Evolutionary conservation across 2,329 filamentous ascomycete species (phyloP).

Genomic region (Onygena corvina): DNA sequence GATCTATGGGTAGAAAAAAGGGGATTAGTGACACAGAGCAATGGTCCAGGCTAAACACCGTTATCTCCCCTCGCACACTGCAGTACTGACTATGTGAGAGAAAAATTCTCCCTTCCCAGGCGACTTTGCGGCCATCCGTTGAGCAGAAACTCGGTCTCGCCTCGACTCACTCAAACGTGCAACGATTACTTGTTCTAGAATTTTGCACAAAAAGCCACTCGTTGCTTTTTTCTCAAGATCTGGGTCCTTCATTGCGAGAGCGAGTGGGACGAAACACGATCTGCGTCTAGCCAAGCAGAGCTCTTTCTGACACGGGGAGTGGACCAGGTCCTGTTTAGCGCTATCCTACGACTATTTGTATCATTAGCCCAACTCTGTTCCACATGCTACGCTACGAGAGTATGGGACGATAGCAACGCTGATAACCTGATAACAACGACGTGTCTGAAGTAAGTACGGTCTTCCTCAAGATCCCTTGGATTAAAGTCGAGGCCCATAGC

Average conservation of each 20-base stretch:
- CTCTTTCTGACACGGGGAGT: constrained; percentile 3
- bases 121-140: neutral
- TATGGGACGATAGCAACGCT: neutral
- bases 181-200: constrained; percentile 6
- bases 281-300: constrained; percentile 2
- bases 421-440: neutral
- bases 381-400: neutral
- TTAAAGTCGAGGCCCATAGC: neutral
- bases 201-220: neutral
- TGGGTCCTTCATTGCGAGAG: neutral
- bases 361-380: neutral
- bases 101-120: neutral
- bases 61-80: neutral
- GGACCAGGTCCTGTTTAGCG: neutral
- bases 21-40: neutral
- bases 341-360: neutral
- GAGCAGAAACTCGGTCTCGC: constrained; percentile 1
- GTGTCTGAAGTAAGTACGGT: neutral
- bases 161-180: neutral
- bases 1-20: neutral
- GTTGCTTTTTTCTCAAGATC: constrained; percentile 1
- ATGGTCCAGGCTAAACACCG: neutral
- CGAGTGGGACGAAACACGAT: constrained; percentile 1
- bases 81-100: neutral
- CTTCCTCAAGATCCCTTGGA: neutral